These are phyloP conservation scores for Fraxinus anomala DNA, from an alignment of 257 asterid genomes.

Conservation along the genomic window DNA sequence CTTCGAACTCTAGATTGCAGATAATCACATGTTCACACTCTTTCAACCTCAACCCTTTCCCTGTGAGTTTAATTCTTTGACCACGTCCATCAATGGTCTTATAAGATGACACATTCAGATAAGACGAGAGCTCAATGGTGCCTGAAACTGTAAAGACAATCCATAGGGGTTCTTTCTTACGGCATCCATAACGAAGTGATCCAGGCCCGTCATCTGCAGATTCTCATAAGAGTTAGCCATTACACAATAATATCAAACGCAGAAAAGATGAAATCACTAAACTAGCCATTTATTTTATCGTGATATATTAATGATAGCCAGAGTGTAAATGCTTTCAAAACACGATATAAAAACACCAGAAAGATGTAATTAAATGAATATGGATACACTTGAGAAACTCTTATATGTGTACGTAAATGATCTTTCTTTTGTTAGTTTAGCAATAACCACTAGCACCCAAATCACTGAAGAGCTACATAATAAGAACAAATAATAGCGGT, in stretches of 20 bases:
- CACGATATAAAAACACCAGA: not conserved
- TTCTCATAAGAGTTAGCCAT: not conserved
- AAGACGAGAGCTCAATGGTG: slow-evolving; percentile 69
- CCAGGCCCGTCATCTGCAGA: slow-evolving; percentile 94
- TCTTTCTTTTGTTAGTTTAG: not conserved
- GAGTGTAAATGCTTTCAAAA: not conserved
- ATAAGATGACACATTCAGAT: slow-evolving; percentile 60
- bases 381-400: not conserved
- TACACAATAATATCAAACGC: not conserved
- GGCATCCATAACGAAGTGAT: slow-evolving; percentile 83
- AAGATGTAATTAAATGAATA: not conserved
- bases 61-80: slow-evolving; percentile 62
- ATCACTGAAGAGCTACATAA: not conserved
- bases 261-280: not conserved
- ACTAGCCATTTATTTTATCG: not conserved
- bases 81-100: slow-evolving; percentile 97
- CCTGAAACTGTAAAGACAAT: slow-evolving; percentile 80
- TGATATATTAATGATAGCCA: not conserved
- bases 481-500: not conserved
- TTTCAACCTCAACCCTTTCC: slow-evolving; percentile 77
- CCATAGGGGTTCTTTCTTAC: slow-evolving; percentile 78
- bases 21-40: slow-evolving; percentile 85
- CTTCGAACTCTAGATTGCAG: slow-evolving; percentile 69
- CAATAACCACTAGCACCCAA: not conserved
- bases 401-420: not conserved